Evolutionary conservation across 129 eudicot genomes (phyloP), one percentile per base, ranked within the genome.

Genomic region (Kitagawia praeruptora): DNA sequence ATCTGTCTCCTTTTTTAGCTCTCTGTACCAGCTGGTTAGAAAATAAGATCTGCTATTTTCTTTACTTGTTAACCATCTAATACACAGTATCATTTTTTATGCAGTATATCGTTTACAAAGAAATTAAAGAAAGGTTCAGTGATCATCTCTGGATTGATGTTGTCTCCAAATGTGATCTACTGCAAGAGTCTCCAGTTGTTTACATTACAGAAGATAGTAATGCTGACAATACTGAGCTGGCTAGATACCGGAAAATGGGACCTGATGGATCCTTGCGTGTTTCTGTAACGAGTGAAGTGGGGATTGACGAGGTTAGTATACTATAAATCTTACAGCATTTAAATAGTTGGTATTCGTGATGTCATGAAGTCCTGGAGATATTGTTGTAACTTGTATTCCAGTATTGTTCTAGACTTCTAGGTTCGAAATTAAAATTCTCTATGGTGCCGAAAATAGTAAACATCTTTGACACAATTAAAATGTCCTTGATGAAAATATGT

Each of bases 121-220:
- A 92, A 83, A 87, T 92, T 79, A 90, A 75, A 85, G 94, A 89
- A 82, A 88, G 98, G 77, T 95, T 87, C 81, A 66, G 53, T 28
- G 80, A 72, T 80, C 98, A 95, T 90, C 91, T 95, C 51, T 95
- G 98, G 98, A 79, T 92, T 75, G 98, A 95, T 83, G 98, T 95
- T 27, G 90, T 95, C 76, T 95, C 98, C 77, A 95, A 95, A 83
- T 88, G 91, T 85, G 98, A 95, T 82, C 85, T 95, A 72, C 84
- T 95, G 79, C 84, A 81, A 83, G 91, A 90, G 42, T 85, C 97
- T 54, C 96, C 97, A 8, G 89, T 84, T 39, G 66, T 81, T 84
- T 95, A 84, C 70, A 39, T 86, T 72, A 90, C 97, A 8, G 98
- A 95, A 84, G 90, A 86, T 81, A 76, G 70, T 13, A 76, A 77